Conservation (phyloP, 495 filamentous ascomycete species). For the Parachaetomium inaequale region DNA sequence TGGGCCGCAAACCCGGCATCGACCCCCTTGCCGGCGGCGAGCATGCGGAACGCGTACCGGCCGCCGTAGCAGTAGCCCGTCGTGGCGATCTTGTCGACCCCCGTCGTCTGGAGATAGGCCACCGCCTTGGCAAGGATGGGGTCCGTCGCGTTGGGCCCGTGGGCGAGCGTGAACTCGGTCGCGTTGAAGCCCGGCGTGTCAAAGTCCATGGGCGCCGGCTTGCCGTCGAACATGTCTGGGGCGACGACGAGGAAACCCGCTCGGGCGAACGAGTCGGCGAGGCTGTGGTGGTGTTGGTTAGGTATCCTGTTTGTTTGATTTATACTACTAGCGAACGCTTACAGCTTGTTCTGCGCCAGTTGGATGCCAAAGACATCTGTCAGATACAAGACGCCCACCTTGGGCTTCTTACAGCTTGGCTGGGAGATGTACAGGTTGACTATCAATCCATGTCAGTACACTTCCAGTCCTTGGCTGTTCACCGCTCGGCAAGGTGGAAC, state of each 20-base stretch:
- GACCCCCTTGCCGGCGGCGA: constrained; percentile 4
- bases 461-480: neutral
- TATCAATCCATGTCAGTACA: neutral
- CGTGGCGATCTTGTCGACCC: constrained; percentile 1
- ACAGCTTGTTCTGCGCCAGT: neutral
- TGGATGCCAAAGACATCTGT: constrained; percentile 11
- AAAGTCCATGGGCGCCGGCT: constrained; percentile 3
- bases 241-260: constrained; percentile 8
- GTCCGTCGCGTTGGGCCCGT: constrained; percentile 4
- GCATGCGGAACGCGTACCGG: constrained; percentile 7
- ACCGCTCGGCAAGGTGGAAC: neutral
- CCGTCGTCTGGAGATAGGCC: neutral
- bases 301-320: neutral
- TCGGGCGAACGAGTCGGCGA: constrained; percentile 10
- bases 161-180: neutral
- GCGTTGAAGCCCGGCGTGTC: constrained; percentile 6
- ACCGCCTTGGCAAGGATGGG: constrained; percentile 7
- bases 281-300: neutral
- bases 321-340: neutral
- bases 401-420: neutral
- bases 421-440: constrained; percentile 10
- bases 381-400: constrained; percentile 6
- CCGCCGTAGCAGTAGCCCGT: constrained; percentile 7
- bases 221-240: constrained; percentile 9
- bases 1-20: constrained; percentile 7